Evolutionary conservation across 306 rosid genomes (phyloP).

Genomic region (Quercus ilex): DNA sequence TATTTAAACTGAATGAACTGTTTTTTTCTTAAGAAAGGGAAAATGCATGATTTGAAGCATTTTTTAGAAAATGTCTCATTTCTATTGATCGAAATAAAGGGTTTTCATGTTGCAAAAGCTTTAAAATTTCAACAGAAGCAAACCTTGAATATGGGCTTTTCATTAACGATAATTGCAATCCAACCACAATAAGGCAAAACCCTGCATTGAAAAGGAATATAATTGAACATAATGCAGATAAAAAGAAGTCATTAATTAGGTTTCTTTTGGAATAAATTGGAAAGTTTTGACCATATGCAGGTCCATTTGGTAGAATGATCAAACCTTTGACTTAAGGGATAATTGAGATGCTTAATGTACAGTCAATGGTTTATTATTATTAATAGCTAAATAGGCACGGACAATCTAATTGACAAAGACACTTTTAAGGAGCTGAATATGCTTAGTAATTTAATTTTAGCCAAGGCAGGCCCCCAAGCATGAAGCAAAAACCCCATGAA

Average conservation of each 20-base stretch:
- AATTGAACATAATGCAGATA: neutral
- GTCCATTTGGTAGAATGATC: too few species aligned
- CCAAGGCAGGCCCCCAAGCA: too few species aligned
- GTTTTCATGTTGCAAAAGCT: neutral
- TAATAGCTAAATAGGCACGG: too few species aligned
- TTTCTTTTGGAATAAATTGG: neutral
- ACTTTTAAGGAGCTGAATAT: neutral
- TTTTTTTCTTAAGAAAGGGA: neutral
- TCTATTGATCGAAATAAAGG: neutral
- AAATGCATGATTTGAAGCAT: neutral
- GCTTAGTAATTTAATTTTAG: neutral
- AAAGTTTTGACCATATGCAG: too few species aligned
- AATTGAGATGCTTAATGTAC: too few species aligned
- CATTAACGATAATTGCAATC: conserved; percentile 64
- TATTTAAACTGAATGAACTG: neutral
- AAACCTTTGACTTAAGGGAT: too few species aligned
- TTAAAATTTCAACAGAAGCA: conserved; percentile 5
- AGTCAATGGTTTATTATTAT: too few species aligned
- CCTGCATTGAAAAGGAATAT: conserved; percentile 34
- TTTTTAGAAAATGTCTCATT: neutral
- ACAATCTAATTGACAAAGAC: neutral
- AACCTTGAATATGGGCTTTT: conserved; percentile 69
- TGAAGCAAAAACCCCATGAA: too few species aligned
- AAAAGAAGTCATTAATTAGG: neutral
- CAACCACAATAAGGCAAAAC: conserved; percentile 71